phyloP scores from a whole-genome alignment of 2,329 filamentous ascomycete genomes.

The Neurospora sp. region DNA sequence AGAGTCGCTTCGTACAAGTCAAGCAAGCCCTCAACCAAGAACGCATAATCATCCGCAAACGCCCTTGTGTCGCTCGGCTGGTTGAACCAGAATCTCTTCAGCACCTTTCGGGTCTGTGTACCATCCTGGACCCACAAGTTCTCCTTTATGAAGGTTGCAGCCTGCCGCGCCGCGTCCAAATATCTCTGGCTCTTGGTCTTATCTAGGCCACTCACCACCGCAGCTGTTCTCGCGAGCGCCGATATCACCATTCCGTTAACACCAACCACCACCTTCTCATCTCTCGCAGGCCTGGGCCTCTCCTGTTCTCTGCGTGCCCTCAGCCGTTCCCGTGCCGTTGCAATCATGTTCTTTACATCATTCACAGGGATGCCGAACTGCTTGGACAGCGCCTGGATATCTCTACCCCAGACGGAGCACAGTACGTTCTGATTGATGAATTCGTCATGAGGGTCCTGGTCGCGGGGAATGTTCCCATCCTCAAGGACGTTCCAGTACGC shows the following conservation, averaged over 20 bases:
- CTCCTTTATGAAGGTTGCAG: constrained; percentile 60
- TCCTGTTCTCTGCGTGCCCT: constrained; percentile 62
- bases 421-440: constrained; percentile 91
- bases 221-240: constrained; percentile 66
- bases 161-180: constrained; percentile 53
- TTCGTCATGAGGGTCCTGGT: constrained; percentile 84
- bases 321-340: constrained; percentile 56
- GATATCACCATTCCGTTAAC: constrained; percentile 88
- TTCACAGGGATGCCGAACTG: constrained; percentile 64
- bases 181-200: constrained; percentile 49
- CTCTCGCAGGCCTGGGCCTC: constrained; percentile 65
- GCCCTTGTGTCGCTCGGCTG: constrained; percentile 54
- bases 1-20: constrained; percentile 78
- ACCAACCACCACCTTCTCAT: constrained; percentile 78
- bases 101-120: constrained; percentile 42
- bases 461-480: constrained; percentile 75
- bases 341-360: constrained; percentile 58
- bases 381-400: constrained; percentile 57
- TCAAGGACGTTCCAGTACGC: constrained; percentile 75
- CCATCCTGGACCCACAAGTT: constrained; percentile 58
- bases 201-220: constrained; percentile 53
- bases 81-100: constrained; percentile 62
- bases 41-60: constrained; percentile 94
- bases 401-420: constrained; percentile 48
- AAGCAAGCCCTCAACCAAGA: constrained; percentile 71